These are phyloP conservation scores for Hansenula sp. DNA, from an alignment of 1,139 yeast genomes.

Conservation along the genomic window DNA sequence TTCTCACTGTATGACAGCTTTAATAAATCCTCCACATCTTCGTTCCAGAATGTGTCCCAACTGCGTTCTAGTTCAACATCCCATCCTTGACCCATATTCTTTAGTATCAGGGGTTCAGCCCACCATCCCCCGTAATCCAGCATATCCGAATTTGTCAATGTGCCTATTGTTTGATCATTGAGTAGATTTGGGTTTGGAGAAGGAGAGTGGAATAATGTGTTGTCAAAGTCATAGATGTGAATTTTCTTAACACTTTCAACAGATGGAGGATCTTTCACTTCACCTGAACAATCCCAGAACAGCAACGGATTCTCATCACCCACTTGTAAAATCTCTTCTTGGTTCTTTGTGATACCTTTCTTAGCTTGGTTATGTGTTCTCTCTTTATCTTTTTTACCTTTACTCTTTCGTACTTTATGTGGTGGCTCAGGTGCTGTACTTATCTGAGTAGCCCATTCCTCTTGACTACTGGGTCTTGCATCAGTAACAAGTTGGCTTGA, in stretches of 20 bases:
- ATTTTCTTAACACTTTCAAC: constrained; percentile 22
- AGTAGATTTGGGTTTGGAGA: constrained; percentile 35
- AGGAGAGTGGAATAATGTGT: constrained; percentile 41
- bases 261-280: constrained; percentile 3
- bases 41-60: constrained; percentile 38
- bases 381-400: background rate
- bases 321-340: background rate
- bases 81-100: constrained; percentile 31
- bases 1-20: constrained; percentile 28
- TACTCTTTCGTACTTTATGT: background rate
- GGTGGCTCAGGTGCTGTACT: background rate
- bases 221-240: constrained; percentile 45
- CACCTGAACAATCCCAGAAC: constrained; percentile 15
- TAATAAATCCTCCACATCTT: constrained; percentile 31
- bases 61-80: constrained; percentile 20
- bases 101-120: constrained; percentile 32
- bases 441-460: too few relatives aligned
- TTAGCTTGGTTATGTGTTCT: background rate
- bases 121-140: constrained; percentile 43
- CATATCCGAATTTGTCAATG: constrained; percentile 23
- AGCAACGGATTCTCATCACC: constrained; percentile 9
- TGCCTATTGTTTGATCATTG: constrained; percentile 24
- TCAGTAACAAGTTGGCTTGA: background rate
- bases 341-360: too few relatives aligned
- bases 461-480: too few relatives aligned